These are phyloP conservation scores for Colletotrichum orbiculare DNA, from an alignment of 2,329 filamentous ascomycete genomes.

Conservation along the genomic window DNA sequence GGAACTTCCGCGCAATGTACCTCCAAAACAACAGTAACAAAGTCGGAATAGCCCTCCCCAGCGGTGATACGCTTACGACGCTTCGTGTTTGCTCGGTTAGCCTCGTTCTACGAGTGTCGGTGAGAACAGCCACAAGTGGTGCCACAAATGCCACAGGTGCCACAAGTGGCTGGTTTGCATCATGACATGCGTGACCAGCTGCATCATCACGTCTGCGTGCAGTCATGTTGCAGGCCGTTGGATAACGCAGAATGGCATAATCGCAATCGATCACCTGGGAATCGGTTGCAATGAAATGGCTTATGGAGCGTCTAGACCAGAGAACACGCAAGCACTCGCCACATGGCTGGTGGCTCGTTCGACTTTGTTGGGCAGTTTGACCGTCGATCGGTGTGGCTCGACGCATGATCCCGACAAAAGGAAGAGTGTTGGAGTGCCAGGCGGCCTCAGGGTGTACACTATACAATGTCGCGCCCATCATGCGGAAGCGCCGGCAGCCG, in stretches of 20 bases:
- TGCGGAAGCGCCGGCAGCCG: conserved; percentile 21
- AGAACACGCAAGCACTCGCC: conserved; percentile 37
- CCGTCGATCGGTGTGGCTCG: conserved; percentile 34
- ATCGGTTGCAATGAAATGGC: background rate
- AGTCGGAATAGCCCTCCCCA: no score
- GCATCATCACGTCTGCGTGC: no score
- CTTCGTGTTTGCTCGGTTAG: no score
- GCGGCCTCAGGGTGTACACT: conserved; percentile 26
- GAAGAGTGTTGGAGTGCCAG: background rate
- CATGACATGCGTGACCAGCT: background rate
- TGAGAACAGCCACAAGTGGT: no score
- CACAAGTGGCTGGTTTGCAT: conserved; percentile 7
- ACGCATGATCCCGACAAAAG: conserved; percentile 1
- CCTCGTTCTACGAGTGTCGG: no score
- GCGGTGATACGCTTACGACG: no score
- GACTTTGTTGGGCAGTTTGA: background rate
- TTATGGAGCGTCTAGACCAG: conserved; percentile 21
- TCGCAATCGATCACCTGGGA: background rate
- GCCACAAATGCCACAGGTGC: conserved; percentile 2
- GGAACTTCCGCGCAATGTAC: no score
- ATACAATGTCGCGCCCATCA: conserved; percentile 16
- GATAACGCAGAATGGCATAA: no score
- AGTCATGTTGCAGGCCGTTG: no score
- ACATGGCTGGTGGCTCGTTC: conserved; percentile 22
- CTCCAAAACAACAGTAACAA: no score